phyloP scores from a whole-genome alignment of 2,329 filamentous ascomycete species.

The Talaromyces pinophilus region DNA sequence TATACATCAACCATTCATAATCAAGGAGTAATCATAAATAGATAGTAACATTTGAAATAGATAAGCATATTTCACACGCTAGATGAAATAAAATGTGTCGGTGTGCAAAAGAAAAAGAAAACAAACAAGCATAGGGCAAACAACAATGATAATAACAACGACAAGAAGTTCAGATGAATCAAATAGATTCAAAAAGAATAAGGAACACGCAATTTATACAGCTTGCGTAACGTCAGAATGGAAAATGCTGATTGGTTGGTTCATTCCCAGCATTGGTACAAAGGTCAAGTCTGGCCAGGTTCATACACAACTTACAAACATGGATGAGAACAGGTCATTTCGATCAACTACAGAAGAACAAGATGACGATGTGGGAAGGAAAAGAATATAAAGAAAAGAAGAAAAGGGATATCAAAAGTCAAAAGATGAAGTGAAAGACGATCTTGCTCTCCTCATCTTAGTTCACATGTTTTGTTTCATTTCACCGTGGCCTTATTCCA shows the following conservation, averaged over 20 bases:
- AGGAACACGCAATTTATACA: conserved; percentile 43
- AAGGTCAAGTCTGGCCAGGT: background rate
- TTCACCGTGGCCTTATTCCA: conserved; percentile 60
- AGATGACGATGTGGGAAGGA: conserved; percentile 21
- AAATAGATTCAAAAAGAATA: conserved; percentile 1
- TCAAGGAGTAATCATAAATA: background rate
- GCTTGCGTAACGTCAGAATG: background rate
- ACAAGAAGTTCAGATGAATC: background rate
- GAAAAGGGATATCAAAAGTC: conserved; percentile 23
- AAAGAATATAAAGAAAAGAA: conserved; percentile 24
- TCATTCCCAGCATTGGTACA: background rate
- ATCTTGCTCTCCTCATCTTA: conserved; percentile 7
- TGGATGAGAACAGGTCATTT: background rate
- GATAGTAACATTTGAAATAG: background rate
- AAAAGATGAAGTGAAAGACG: background rate
- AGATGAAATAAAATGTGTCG: background rate
- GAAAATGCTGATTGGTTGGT: background rate
- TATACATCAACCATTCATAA: background rate
- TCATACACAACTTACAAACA: conserved; percentile 10
- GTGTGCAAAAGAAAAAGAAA: background rate
- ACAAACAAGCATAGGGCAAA: background rate
- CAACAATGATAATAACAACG: background rate
- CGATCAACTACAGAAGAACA: conserved; percentile 8
- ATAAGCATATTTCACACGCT: background rate
- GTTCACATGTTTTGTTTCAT: conserved; percentile 3